Percentiles rank a stretch among this genome's conserved stretches.
These are phyloP conservation scores for Dalbergia cultrata DNA, from an alignment of 306 rosid genomes.

Conservation along the genomic window DNA sequence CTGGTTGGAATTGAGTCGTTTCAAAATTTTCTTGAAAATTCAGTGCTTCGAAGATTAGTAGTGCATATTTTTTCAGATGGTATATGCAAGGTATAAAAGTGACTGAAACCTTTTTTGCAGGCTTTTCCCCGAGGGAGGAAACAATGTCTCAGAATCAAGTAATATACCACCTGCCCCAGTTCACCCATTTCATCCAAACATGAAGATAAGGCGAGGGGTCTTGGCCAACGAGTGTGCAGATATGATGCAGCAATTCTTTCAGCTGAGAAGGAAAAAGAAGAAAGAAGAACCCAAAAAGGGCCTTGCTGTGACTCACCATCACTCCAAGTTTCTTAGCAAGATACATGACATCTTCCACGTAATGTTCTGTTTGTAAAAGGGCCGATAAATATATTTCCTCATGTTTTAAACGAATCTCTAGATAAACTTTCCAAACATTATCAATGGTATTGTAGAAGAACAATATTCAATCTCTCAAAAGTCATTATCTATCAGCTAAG, in stretches of 20 bases:
- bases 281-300: conserved; percentile 50
- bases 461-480: conserved; percentile 7
- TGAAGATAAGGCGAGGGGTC: conserved; percentile 77
- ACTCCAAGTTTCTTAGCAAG: conserved; percentile 72
- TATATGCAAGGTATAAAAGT: neutral
- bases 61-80: neutral
- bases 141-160: conserved; percentile 55
- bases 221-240: conserved; percentile 84
- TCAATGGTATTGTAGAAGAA: conserved; percentile 3
- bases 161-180: conserved; percentile 76
- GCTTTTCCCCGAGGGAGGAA: conserved; percentile 80
- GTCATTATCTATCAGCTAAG: conserved; percentile 34
- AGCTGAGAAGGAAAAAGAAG: conserved; percentile 78
- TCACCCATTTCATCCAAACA: conserved; percentile 96
- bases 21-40: conserved; percentile 25
- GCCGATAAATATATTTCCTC: conserved; percentile 12
- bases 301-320: conserved; percentile 56
- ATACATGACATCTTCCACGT: conserved; percentile 79
- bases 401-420: conserved; percentile 40
- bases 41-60: neutral
- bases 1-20: conserved; percentile 7
- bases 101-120: conserved; percentile 54
- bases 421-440: conserved; percentile 23
- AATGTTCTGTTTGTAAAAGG: conserved; percentile 71
- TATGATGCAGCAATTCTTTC: conserved; percentile 94